Conservation (phyloP, 345 rosid genomes). For the Excoecaria agallocha region DNA sequence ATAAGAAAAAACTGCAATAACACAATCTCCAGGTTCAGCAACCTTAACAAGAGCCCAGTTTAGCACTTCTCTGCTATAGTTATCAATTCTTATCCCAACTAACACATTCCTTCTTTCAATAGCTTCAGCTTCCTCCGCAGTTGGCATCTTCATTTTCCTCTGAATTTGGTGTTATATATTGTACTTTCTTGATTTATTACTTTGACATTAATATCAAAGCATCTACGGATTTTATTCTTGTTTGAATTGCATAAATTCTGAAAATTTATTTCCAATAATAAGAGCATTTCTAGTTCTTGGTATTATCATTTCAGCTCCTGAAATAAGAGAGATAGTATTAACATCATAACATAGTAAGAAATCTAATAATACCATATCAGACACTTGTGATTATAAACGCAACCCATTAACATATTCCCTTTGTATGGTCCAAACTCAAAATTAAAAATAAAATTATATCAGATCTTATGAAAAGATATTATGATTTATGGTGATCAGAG, state of each 20-base stretch:
- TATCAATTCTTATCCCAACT: constrained; percentile 68
- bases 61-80: constrained; percentile 61
- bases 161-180: too few relatives aligned
- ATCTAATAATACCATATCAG: too few relatives aligned
- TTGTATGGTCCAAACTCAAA: constrained; percentile 10
- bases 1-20: too few relatives aligned
- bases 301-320: constrained; percentile 26
- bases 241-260: constrained; percentile 24
- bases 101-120: constrained; percentile 49
- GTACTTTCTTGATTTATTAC: neutral
- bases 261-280: constrained; percentile 15
- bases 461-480: too few relatives aligned
- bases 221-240: constrained; percentile 1
- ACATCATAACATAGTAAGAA: too few relatives aligned
- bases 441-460: too few relatives aligned
- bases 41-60: constrained; percentile 77
- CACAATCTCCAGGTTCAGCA: constrained; percentile 80
- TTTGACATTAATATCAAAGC: constrained; percentile 19
- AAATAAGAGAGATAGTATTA: constrained; percentile 15
- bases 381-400: constrained; percentile 5
- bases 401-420: constrained; percentile 25
- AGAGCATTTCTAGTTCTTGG: constrained; percentile 15
- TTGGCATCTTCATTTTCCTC: constrained; percentile 30
- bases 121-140: neutral
- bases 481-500: too few relatives aligned